Evolutionary conservation across 2,329 filamentous ascomycete genomes (phyloP).

Genomic region (Ilyonectria sp.): DNA sequence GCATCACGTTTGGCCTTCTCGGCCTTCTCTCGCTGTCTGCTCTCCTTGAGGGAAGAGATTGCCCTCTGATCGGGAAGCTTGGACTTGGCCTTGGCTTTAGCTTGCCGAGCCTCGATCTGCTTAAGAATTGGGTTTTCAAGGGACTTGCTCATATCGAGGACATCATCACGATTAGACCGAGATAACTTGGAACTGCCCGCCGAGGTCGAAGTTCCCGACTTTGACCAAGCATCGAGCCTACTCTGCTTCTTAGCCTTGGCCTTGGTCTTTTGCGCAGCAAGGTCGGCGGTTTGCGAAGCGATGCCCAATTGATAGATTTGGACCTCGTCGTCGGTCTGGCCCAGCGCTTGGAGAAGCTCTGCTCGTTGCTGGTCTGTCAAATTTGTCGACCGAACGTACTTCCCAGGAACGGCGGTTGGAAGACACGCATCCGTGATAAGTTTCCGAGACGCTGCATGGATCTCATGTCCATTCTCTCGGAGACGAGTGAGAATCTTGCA

Average conservation of each 20-base stretch:
- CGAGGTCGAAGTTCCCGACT: constrained; percentile 57
- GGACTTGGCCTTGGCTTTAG: constrained; percentile 47
- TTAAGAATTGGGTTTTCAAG: constrained; percentile 65
- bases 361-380: constrained; percentile 87
- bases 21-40: constrained; percentile 81
- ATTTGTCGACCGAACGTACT: constrained; percentile 80
- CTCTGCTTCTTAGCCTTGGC: constrained; percentile 69
- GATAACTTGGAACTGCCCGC: constrained; percentile 45
- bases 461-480: constrained; percentile 81
- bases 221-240: constrained; percentile 75
- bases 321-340: constrained; percentile 71
- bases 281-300: constrained; percentile 41
- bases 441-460: constrained; percentile 72
- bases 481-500: constrained; percentile 87
- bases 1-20: constrained; percentile 81
- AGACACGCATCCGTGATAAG: constrained; percentile 79
- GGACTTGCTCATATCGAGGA: constrained; percentile 63
- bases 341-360: constrained; percentile 78
- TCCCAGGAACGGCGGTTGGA: constrained; percentile 65
- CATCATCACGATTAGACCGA: constrained; percentile 62
- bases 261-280: constrained; percentile 43
- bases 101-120: constrained; percentile 59
- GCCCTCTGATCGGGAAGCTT: constrained; percentile 55
- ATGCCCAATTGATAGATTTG: constrained; percentile 62
- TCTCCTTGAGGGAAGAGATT: constrained; percentile 73